These are phyloP conservation scores for Phytophthora niederhauseri DNA, from an alignment of 352 stramenopile genomes.

Conservation along the genomic window DNA sequence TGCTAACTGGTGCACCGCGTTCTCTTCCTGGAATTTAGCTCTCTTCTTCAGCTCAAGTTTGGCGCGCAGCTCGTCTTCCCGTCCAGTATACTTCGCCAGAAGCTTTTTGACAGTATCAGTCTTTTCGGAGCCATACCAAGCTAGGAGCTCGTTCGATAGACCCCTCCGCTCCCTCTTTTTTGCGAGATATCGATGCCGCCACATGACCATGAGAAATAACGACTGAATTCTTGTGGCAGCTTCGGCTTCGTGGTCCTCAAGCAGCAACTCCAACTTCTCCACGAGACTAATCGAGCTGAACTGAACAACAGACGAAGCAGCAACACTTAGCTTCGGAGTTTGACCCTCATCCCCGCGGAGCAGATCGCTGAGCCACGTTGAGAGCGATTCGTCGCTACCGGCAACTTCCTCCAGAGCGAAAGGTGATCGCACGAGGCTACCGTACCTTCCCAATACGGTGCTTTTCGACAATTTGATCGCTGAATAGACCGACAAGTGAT, in stretches of 20 bases:
- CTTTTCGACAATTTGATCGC: conserved; percentile 34
- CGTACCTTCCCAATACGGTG: conserved; percentile 37
- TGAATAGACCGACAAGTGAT: conserved; percentile 24
- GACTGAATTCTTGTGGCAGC: conserved; percentile 45
- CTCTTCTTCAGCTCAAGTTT: conserved; percentile 46
- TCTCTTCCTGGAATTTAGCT: conserved; percentile 28
- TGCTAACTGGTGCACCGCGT: conserved; percentile 33
- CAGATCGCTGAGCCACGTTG: conserved; percentile 24
- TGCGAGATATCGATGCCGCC: conserved; percentile 29
- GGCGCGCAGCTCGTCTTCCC: conserved; percentile 45
- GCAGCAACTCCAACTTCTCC: conserved; percentile 48
- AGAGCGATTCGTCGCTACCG: conserved; percentile 22
- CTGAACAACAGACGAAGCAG: conserved; percentile 21
- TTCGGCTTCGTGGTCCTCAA: conserved; percentile 39
- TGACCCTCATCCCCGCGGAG: conserved; percentile 9
- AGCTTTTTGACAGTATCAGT: conserved; percentile 42
- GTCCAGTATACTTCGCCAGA: conserved; percentile 47
- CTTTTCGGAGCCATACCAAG: conserved; percentile 43
- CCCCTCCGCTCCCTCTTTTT: conserved; percentile 39
- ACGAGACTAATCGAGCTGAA: conserved; percentile 40
- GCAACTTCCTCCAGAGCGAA: conserved; percentile 14
- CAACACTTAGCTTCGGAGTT: conserved; percentile 19
- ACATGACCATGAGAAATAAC: conserved; percentile 46
- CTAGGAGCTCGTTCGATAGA: conserved; percentile 46
- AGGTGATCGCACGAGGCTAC: conserved; percentile 26